Base-by-base conservation (phyloP, 495 filamentous ascomycete species). In the Tetracladium marchalianum region DNA sequence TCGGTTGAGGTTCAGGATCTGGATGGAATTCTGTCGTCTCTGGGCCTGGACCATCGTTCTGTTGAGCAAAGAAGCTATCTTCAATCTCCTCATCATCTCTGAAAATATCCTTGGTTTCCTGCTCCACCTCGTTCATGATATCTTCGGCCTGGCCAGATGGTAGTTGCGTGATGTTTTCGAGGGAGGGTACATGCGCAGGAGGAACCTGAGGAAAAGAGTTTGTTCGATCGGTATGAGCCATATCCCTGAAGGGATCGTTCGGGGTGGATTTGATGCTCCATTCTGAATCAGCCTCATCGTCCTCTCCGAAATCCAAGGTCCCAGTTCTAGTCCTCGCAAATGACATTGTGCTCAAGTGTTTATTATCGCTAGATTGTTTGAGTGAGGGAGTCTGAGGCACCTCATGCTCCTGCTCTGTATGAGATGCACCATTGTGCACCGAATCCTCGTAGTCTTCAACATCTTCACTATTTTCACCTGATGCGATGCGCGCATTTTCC, bases 151-250 rank as follows among this genome's bases (percentile, higher is more conserved):
- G 68, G 24, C 52, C 69, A 4, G 62, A 56, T 11, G 66, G 59
- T 15, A 66, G 55, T 6, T 40, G 13, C 62, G 48, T 34, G 58
- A 47, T 4, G 36, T 51, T 47, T 34, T 47, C 43, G 24, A 61
- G 16, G 3, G 13, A 37, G 12, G 22, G 22, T 13, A 31, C 39
- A 35, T 62, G 59, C 0, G 62, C 33, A 11, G 69, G 68, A 22
- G 71, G 68, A 1, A 81, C 70, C 11, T 58, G 62, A 9, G 80
- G 80, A 49, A 83, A 84, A 0, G 79, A 82, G 56, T 83, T 80
- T 36, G 78, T 73, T 41, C 77, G 68, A 27, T 74, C 70, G 43
- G 54, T 67, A 11, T 67, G 59, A 10, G 68, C 60, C 63, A 81
- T 70, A 37, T 71, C 68, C 46, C 71, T 71, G 59, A 78, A 79